These are phyloP conservation scores for Buxus sempervirens DNA, from an alignment of 164 flowering plant species.

Conservation along the genomic window DNA sequence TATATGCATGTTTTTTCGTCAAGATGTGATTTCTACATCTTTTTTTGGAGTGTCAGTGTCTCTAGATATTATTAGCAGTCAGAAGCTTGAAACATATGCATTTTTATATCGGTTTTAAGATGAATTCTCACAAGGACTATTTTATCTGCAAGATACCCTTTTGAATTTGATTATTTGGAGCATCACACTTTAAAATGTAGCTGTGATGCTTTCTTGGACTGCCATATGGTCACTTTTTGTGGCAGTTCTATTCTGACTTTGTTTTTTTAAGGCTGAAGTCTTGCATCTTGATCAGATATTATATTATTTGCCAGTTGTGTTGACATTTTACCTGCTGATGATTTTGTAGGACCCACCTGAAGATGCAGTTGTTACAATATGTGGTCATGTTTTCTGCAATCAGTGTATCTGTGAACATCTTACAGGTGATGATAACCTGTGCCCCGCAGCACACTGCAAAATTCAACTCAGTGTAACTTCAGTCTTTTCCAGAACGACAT, in stretches of 20 bases:
- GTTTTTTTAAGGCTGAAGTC: background rate
- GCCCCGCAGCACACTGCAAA: slow-evolving; percentile 72
- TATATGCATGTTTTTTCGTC: no score
- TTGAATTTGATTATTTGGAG: background rate
- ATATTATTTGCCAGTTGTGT: background rate
- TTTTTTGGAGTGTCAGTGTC: background rate
- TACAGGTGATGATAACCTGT: slow-evolving; percentile 66
- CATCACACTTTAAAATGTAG: background rate
- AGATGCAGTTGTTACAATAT: slow-evolving; percentile 81
- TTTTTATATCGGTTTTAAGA: background rate
- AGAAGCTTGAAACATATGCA: background rate
- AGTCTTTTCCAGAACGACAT: slow-evolving; percentile 59
- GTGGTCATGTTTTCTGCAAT: slow-evolving; percentile 91
- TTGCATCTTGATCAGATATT: background rate
- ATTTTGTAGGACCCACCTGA: slow-evolving; percentile 79
- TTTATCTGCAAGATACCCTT: background rate
- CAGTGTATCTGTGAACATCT: slow-evolving; percentile 82
- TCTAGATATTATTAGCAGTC: background rate
- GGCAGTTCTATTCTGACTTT: background rate
- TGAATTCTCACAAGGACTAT: background rate
- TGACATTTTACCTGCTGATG: slow-evolving; percentile 2
- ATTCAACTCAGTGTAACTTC: slow-evolving; percentile 46
- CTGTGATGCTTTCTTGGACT: background rate
- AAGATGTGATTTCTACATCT: background rate
- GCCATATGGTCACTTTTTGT: background rate